A percentile compares a stretch with the other conserved stretches of the same genome.
Conservation (phyloP, 805 yeast genomes). For the Cyberlindnera maclurae region DNA sequence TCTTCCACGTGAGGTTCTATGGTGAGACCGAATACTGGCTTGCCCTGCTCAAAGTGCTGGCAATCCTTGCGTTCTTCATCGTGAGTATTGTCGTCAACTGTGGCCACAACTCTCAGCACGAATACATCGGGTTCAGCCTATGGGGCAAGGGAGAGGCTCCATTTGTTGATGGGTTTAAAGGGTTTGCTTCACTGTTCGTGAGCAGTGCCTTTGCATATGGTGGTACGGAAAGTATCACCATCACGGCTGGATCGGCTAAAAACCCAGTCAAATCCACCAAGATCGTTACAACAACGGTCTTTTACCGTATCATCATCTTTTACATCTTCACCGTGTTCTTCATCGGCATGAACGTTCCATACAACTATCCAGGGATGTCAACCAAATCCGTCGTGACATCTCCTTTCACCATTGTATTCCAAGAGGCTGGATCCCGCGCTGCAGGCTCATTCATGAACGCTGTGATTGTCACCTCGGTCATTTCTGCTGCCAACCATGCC, state of each 20-base stretch:
- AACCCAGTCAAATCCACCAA: conserved; percentile 49
- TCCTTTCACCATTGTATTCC: conserved; percentile 60
- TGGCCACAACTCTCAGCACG: conserved; percentile 36
- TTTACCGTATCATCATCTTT: conserved; percentile 46
- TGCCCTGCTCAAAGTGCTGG: conserved; percentile 56
- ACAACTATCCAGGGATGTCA: conserved; percentile 39
- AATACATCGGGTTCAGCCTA: conserved; percentile 43
- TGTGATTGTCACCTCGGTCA: conserved; percentile 51
- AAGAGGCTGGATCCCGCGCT: conserved; percentile 53
- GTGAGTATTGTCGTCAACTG: conserved; percentile 41
- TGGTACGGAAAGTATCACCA: conserved; percentile 50
- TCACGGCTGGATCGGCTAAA: conserved; percentile 50
- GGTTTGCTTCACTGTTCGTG: conserved; percentile 42
- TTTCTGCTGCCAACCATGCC: conserved; percentile 40
- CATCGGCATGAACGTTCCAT: conserved; percentile 50
- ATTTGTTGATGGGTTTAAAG: conserved; percentile 42
- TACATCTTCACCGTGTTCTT: conserved; percentile 40
- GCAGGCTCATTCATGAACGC: conserved; percentile 58
- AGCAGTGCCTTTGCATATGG: conserved; percentile 54
- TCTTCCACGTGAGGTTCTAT: conserved; percentile 45
- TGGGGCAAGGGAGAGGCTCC: conserved; percentile 52
- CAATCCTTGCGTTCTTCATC: conserved; percentile 50
- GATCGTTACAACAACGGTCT: conserved; percentile 46
- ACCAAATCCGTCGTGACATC: conserved; percentile 54
- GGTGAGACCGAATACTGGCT: conserved; percentile 62